phyloP scores from a whole-genome alignment of 495 filamentous ascomycete species.

The Cercophora newfieldiana region DNA sequence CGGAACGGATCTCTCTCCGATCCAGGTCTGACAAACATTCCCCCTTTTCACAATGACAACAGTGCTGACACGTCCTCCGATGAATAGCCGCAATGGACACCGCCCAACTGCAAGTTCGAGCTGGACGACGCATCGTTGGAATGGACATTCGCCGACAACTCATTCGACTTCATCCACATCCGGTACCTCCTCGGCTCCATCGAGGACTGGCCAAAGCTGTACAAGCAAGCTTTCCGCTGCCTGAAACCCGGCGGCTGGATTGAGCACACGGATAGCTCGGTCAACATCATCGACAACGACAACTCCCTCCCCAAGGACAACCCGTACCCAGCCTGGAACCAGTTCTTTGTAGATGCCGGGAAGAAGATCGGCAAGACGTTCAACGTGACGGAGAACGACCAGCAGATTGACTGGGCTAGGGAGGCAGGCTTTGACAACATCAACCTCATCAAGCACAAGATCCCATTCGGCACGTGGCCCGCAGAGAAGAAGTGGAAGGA shows the following conservation, averaged over 20 bases:
- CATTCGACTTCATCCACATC: conserved; percentile 63
- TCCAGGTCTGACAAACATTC: neutral
- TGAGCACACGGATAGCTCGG: conserved; percentile 29
- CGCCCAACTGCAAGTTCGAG: conserved; percentile 45
- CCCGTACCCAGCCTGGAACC: conserved; percentile 36
- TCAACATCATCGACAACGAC: conserved; percentile 34
- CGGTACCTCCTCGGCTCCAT: conserved; percentile 53
- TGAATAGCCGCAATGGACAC: conserved; percentile 15
- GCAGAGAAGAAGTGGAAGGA: conserved; percentile 44
- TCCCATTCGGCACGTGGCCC: conserved; percentile 57
- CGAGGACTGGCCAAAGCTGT: conserved; percentile 51
- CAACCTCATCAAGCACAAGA: conserved; percentile 41
- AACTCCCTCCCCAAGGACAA: conserved; percentile 41
- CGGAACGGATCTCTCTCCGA: conserved; percentile 57
- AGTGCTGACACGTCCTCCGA: neutral
- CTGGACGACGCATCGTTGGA: conserved; percentile 55
- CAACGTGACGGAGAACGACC: conserved; percentile 37
- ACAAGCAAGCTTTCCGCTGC: conserved; percentile 33
- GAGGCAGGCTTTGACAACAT: conserved; percentile 57
- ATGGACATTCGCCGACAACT: conserved; percentile 47
- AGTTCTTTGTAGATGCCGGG: conserved; percentile 38
- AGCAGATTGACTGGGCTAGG: conserved; percentile 47
- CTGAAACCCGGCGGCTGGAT: conserved; percentile 30
- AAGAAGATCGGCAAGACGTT: conserved; percentile 25
- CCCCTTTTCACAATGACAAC: neutral